These are phyloP conservation scores for Mucor piriformis DNA, from an alignment of 371 early-diverging fungal species.

Conservation along the genomic window DNA sequence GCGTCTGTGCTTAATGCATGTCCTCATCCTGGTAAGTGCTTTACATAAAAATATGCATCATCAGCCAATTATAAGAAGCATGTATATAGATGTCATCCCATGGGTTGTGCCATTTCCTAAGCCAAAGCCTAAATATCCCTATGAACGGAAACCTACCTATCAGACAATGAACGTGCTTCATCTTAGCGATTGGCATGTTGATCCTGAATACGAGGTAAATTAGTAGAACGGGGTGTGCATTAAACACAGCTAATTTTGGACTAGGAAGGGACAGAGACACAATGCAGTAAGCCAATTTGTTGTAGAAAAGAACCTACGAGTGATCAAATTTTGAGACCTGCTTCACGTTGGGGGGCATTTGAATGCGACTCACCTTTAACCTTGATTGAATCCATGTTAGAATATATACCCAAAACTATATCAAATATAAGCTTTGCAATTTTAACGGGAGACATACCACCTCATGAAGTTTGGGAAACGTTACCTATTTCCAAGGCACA, in stretches of 20 bases:
- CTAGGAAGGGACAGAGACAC: conserved; percentile 53
- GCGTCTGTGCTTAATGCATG: conserved; percentile 49
- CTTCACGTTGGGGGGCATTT: conserved; percentile 52
- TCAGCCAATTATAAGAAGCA: background rate
- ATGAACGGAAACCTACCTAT: conserved; percentile 29
- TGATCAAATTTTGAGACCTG: conserved; percentile 29
- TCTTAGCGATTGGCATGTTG: conserved; percentile 68
- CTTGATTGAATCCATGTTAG: conserved; percentile 51
- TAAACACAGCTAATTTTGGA: background rate
- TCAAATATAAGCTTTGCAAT: conserved; percentile 53
- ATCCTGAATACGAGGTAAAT: conserved; percentile 49
- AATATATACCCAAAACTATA: conserved; percentile 40
- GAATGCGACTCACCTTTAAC: conserved; percentile 55
- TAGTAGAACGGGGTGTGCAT: background rate
- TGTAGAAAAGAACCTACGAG: conserved; percentile 52
- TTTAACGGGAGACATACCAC: conserved; percentile 66
- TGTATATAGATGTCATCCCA: conserved; percentile 27
- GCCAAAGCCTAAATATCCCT: conserved; percentile 39
- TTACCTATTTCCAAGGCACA: conserved; percentile 44
- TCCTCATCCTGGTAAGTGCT: conserved; percentile 46
- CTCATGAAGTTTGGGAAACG: conserved; percentile 65
- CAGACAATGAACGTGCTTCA: conserved; percentile 56
- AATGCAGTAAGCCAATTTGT: conserved; percentile 59
- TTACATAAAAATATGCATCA: background rate
- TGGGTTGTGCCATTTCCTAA: conserved; percentile 57